These are phyloP conservation scores for Erythrophleum ivorense DNA, from an alignment of 331 rosid species.

Conservation along the genomic window DNA sequence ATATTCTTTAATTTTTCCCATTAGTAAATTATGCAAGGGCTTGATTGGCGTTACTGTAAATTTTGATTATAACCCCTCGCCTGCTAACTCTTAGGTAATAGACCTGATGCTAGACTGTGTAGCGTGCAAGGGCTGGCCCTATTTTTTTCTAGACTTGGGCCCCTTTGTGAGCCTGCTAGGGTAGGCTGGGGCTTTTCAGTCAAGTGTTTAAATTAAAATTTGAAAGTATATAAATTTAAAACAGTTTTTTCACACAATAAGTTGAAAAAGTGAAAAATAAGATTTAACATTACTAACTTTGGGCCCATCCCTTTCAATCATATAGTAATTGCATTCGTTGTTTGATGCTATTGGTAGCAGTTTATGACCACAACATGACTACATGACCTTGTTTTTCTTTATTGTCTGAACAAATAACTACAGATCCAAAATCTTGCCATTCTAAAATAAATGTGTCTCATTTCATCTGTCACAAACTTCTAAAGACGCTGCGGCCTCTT, in stretches of 20 bases:
- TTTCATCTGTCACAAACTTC: neutral
- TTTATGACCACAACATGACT: neutral
- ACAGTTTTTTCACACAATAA: neutral
- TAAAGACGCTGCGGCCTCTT: neutral
- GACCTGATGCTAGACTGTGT: conserved; percentile 2
- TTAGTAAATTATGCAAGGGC: neutral
- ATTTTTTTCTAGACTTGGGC: neutral
- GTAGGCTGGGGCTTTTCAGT: conserved; percentile 3
- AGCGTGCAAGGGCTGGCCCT: neutral
- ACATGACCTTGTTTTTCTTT: neutral
- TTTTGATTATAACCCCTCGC: conserved; percentile 10
- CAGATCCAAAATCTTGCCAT: neutral
- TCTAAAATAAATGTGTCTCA: neutral
- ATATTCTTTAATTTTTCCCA: neutral
- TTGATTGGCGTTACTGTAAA: conserved; percentile 6
- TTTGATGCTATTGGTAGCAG: neutral
- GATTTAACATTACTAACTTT: neutral
- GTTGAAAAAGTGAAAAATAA: neutral
- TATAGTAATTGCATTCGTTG: neutral
- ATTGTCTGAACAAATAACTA: neutral
- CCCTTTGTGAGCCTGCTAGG: neutral
- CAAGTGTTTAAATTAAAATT: neutral
- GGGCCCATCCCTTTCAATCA: neutral
- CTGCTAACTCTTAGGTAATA: conserved; percentile 12
- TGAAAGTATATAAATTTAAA: neutral